Evolutionary conservation across 306 rosid species (phyloP).

Genomic region (Citrullus mucosospermus): DNA sequence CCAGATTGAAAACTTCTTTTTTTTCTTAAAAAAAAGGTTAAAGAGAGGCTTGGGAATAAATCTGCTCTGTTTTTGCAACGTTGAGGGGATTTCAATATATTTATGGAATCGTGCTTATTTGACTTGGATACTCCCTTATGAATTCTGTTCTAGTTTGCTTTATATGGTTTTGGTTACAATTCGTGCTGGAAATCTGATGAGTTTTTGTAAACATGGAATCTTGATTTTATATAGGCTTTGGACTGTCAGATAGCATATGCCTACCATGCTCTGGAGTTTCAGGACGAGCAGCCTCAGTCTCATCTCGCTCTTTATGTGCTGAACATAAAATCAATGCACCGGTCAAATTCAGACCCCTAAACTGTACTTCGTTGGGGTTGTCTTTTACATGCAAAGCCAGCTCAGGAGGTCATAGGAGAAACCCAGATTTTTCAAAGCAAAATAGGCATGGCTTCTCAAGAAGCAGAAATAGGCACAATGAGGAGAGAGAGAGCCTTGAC

Average conservation of each 20-base stretch:
- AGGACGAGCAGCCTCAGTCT: slow-evolving; percentile 33
- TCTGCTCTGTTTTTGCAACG: neutral
- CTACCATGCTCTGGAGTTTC: slow-evolving; percentile 53
- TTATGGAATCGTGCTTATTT: neutral
- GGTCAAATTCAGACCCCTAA: slow-evolving; percentile 30
- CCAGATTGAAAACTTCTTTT: neutral
- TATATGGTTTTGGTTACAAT: neutral
- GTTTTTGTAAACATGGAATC: slow-evolving; percentile 6
- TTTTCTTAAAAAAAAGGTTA: neutral
- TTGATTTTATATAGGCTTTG: slow-evolving; percentile 39
- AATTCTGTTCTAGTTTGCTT: neutral
- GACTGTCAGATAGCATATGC: slow-evolving; percentile 45
- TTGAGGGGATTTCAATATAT: neutral
- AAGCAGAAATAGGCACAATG: slow-evolving; percentile 55
- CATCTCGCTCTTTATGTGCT: slow-evolving; percentile 33
- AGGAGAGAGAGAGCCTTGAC: slow-evolving; percentile 55
- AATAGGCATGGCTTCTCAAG: slow-evolving; percentile 46
- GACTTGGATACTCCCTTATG: neutral
- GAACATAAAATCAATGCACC: slow-evolving; percentile 27
- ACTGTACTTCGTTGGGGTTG: slow-evolving; percentile 24
- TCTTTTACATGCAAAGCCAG: slow-evolving; percentile 51
- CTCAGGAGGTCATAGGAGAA: slow-evolving; percentile 31
- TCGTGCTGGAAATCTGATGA: neutral
- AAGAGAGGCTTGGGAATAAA: neutral
- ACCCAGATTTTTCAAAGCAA: slow-evolving; percentile 72